A percentile compares a stretch with the other conserved stretches of the same genome.
Conservation (phyloP, 106 monocot genomes). For the Platanthera guangdongensis region DNA sequence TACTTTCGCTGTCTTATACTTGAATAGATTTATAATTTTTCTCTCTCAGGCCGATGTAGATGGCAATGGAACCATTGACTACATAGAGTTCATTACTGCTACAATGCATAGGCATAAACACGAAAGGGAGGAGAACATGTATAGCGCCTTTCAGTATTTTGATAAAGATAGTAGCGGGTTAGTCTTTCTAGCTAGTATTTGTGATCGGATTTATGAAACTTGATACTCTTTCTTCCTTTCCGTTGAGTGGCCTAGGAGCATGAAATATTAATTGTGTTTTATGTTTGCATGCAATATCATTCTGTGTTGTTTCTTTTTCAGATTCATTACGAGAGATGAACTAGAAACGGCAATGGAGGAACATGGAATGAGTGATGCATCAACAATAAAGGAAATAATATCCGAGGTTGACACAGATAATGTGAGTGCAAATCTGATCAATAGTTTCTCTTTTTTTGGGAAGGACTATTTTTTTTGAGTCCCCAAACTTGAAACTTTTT, state of each 20-base stretch:
- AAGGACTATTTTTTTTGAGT: neutral
- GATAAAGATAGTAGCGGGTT: constrained; percentile 56
- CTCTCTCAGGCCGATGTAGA: constrained; percentile 43
- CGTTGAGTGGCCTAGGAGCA: neutral
- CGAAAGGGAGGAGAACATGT: constrained; percentile 45
- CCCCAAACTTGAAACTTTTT: neutral
- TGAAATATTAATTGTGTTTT: neutral
- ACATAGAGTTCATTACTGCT: constrained; percentile 56
- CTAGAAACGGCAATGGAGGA: constrained; percentile 35
- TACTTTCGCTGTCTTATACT: neutral
- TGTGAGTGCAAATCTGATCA: constrained; percentile 13
- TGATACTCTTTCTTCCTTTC: neutral
- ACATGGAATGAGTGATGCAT: constrained; percentile 40
- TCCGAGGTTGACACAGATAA: constrained; percentile 53
- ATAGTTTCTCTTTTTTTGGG: neutral
- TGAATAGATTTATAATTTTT: too few species aligned
- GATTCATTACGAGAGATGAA: constrained; percentile 50
- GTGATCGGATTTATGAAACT: neutral
- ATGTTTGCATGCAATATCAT: too few species aligned
- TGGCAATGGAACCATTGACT: constrained; percentile 50
- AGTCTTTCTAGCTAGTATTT: neutral
- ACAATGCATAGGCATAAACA: constrained; percentile 50
- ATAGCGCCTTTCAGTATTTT: constrained; percentile 48
- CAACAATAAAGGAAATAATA: constrained; percentile 44
- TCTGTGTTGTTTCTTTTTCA: constrained; percentile 1